Base-by-base conservation (phyloP, 2,329 filamentous ascomycete genomes). In the Coniella lustricola region DNA sequence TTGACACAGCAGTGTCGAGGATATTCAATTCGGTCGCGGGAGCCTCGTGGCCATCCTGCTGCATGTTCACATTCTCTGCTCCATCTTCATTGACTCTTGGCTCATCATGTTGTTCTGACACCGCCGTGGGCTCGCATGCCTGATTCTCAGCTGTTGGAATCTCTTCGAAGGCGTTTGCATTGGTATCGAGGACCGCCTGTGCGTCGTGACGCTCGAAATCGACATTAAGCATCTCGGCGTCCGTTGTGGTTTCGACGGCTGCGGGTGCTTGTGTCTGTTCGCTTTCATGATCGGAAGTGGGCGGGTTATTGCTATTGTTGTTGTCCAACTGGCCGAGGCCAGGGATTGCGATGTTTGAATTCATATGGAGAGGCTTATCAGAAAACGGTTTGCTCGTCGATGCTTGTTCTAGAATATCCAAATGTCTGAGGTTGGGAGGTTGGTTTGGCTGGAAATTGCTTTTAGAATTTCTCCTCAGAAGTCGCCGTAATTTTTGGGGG, bases 301-400 rank as follows among this genome's bases (percentile, higher is more conserved):
- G 54, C 5, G 56, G 46, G 22, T 49, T 43, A 45, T 61, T 55
- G 33, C 57, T 58, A 45, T 61, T 55, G 33, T 57, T 58, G 3
- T 54, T 43, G 46, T 54, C 55, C 13, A 57, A 56, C 37, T 59
- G 52, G 54, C 60, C 61, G 12, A 63, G 59, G 47, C 62, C 61
- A 10, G 61, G 61, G n/a, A 64, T 63, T 20, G 55, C 46, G 37
- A 57, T 57, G 14, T 36, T 44, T 2, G 50, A 48, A 18, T 51
- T 39, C 52, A 54, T 21, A 21, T 13, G 41, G 17, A 13, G n/a
- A 25, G n/a, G 21, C 40, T 22, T 13, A 4, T 29, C 31, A 13
- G 8, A 10, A 16, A 20, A n/a, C 8, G 9, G 14, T 42, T 13
- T 29, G 25, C 10, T 29, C 25, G 25, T 29, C 5, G 10, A 29